Percentiles rank a stretch among this genome's conserved stretches.
Conservation (phyloP, 495 filamentous ascomycete genomes). For the Collariella sp. region DNA sequence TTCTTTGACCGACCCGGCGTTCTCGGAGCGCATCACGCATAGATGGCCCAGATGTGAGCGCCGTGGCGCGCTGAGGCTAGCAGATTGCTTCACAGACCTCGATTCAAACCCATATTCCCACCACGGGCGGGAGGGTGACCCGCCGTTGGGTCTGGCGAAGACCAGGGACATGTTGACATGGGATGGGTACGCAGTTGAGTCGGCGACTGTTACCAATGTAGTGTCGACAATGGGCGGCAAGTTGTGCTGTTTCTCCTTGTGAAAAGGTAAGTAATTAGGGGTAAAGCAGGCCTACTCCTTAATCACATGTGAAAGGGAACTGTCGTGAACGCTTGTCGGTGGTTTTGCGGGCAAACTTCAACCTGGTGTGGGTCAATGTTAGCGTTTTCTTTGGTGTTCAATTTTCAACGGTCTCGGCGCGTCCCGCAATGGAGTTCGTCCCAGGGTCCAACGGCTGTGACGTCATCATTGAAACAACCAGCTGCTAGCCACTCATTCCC, state of each 20-base stretch:
- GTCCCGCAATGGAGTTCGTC: too few species aligned
- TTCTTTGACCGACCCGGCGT: conserved; percentile 56
- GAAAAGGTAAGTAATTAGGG: not conserved
- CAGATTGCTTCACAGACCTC: conserved; percentile 25
- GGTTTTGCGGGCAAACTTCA: too few species aligned
- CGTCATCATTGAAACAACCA: too few species aligned
- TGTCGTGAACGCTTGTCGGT: too few species aligned
- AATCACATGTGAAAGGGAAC: too few species aligned
- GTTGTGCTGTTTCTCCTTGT: conserved; percentile 41
- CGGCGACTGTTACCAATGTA: conserved; percentile 35
- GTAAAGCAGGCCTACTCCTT: too few species aligned
- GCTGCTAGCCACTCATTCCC: too few species aligned
- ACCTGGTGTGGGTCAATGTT: too few species aligned
- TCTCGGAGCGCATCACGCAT: conserved; percentile 60
- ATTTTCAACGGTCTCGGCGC: too few species aligned
- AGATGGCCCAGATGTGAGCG: conserved; percentile 58
- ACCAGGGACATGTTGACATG: conserved; percentile 34
- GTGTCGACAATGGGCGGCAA: conserved; percentile 32
- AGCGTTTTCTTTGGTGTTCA: too few species aligned
- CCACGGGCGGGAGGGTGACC: conserved; percentile 46
- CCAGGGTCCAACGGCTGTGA: too few species aligned
- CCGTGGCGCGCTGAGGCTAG: conserved; percentile 30
- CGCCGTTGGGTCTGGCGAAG: conserved; percentile 26
- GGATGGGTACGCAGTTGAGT: conserved; percentile 27
- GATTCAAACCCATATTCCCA: conserved; percentile 38